phyloP scores from a whole-genome alignment of 768 basidiomycete genomes.

The Dioszegia aurantiaca region DNA sequence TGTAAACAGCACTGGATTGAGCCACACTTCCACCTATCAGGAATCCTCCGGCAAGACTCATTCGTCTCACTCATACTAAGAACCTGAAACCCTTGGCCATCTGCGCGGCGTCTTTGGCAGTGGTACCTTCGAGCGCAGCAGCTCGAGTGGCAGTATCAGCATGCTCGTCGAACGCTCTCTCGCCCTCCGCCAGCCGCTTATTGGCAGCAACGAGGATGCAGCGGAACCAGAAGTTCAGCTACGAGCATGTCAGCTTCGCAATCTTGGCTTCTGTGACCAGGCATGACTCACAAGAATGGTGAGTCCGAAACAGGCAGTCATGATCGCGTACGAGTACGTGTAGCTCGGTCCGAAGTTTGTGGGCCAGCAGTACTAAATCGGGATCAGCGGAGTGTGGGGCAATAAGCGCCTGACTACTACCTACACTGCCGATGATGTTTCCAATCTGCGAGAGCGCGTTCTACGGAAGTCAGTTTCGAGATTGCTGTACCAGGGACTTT shows the following conservation, averaged over 20 bases:
- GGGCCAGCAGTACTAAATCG: constrained; percentile 11
- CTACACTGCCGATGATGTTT: constrained; percentile 75
- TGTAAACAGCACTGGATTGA: too few species aligned
- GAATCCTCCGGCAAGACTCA: too few species aligned
- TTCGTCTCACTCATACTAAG: constrained; percentile 32
- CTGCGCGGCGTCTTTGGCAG: constrained; percentile 18
- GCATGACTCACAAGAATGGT: constrained; percentile 38
- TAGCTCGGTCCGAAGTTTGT: constrained; percentile 19
- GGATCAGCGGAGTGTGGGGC: constrained; percentile 5
- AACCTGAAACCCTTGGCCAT: constrained; percentile 41
- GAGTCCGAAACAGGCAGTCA: constrained; percentile 61
- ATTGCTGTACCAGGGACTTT: too few species aligned
- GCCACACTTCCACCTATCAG: too few species aligned
- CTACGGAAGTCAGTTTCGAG: background rate
- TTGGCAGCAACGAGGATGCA: constrained; percentile 48
- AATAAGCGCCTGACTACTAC: constrained; percentile 44
- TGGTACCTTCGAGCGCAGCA: constrained; percentile 27
- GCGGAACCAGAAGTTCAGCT: constrained; percentile 46
- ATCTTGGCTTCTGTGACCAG: background rate
- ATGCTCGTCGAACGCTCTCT: constrained; percentile 35
- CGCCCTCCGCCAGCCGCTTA: constrained; percentile 49
- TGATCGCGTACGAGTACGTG: constrained; percentile 65
- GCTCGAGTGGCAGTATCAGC: constrained; percentile 26
- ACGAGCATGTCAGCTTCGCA: background rate
- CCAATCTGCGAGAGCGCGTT: constrained; percentile 79